Conservation (phyloP, 192 early-diverging fungal species). For the Coemansia sp. region DNA sequence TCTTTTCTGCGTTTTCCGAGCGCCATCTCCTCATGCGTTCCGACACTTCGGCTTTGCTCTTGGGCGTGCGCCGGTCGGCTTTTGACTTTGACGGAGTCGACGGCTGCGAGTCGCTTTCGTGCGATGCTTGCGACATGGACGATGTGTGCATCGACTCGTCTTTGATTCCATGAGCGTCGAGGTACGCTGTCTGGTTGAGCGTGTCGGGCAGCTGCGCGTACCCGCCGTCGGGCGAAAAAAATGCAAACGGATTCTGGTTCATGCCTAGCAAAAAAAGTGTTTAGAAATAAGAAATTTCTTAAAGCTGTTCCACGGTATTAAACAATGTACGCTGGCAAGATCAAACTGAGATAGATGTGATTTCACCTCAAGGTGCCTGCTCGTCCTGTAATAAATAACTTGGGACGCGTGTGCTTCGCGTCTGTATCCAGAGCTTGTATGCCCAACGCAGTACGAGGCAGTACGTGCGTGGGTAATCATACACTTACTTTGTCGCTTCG, state of each 20-base stretch:
- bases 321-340: constrained; percentile 5
- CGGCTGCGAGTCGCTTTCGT: constrained; percentile 47
- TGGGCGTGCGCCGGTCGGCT: constrained; percentile 38
- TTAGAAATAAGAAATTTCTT: not conserved
- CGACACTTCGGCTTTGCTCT: constrained; percentile 56
- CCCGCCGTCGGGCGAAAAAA: constrained; percentile 38
- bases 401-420: not conserved
- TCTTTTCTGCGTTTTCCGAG: constrained; percentile 56
- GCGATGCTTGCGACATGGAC: constrained; percentile 43
- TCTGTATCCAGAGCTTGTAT: not conserved
- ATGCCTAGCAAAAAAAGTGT: constrained; percentile 6
- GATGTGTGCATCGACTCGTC: constrained; percentile 49
- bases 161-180: constrained; percentile 35
- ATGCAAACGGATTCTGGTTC: constrained; percentile 55
- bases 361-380: not conserved
- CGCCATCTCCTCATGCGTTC: constrained; percentile 57
- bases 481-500: not conserved
- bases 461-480: not conserved
- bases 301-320: not conserved
- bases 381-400: constrained; percentile 5
- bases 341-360: constrained; percentile 37
- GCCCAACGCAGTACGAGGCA: not conserved
- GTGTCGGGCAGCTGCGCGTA: constrained; percentile 46
- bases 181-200: constrained; percentile 23
- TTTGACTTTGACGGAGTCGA: constrained; percentile 47